Evolutionary conservation across 805 yeast species (phyloP).

Genomic region (Starmera dryadoides): DNA sequence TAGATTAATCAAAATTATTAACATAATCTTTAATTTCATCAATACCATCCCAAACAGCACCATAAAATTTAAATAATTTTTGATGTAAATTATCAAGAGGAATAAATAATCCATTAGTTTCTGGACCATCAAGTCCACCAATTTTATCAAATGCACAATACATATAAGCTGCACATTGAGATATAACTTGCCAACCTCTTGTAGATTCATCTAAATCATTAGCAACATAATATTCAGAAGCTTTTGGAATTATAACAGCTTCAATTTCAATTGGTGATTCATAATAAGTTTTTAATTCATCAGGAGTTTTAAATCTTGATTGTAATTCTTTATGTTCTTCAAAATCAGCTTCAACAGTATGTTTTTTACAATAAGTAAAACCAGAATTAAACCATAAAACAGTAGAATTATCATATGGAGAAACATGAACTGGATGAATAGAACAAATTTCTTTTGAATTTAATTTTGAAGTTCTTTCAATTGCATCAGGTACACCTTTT

Average conservation of each 20-base stretch:
- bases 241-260: slow-evolving; percentile 44
- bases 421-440: slow-evolving; percentile 54
- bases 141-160: slow-evolving; percentile 55
- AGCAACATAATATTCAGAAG: slow-evolving; percentile 25
- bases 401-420: slow-evolving; percentile 37
- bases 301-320: slow-evolving; percentile 5
- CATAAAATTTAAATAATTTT: slow-evolving; percentile 25
- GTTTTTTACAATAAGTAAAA: slow-evolving; percentile 37
- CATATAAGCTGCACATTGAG: slow-evolving; percentile 38
- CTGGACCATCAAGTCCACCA: slow-evolving; percentile 26
- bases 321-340: slow-evolving; percentile 19
- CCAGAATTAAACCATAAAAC: slow-evolving; percentile 59
- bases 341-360: slow-evolving; percentile 25
- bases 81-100: slow-evolving; percentile 10
- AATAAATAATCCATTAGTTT: slow-evolving; percentile 14
- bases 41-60: slow-evolving; percentile 25
- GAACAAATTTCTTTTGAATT: slow-evolving; percentile 41
- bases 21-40: neutral
- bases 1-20: too few relatives aligned
- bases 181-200: slow-evolving; percentile 38
- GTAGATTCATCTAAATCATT: slow-evolving; percentile 35
- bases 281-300: slow-evolving; percentile 27
- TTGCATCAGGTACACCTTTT: slow-evolving; percentile 12
- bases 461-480: slow-evolving; percentile 11
- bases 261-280: slow-evolving; percentile 30